These are phyloP conservation scores for Ascochyta pisi DNA, from an alignment of 2,329 filamentous ascomycete genomes.

Conservation along the genomic window DNA sequence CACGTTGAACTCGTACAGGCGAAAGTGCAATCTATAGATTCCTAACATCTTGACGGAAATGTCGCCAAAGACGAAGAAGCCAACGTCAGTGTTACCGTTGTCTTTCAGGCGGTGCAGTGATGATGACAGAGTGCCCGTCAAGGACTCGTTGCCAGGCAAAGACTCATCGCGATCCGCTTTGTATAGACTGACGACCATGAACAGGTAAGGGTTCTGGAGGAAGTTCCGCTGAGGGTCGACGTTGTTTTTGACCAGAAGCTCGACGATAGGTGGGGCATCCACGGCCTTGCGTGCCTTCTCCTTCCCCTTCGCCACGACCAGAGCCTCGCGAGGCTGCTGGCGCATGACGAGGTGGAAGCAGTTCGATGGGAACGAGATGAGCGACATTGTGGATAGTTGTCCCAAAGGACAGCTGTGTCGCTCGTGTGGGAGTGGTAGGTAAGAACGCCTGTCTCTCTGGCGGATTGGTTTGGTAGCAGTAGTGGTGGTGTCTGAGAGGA, in stretches of 20 bases:
- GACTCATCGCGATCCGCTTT: slow-evolving; percentile 56
- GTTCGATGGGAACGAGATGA: not conserved
- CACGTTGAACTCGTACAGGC: slow-evolving; percentile 64
- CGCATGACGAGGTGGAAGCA: slow-evolving; percentile 51
- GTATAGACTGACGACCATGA: slow-evolving; percentile 65
- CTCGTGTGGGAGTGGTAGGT: not conserved
- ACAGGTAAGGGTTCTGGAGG: slow-evolving; percentile 70
- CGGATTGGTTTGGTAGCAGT: not conserved
- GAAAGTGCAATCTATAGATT: slow-evolving; percentile 75
- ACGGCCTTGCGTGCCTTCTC: slow-evolving; percentile 87
- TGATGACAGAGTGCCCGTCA: slow-evolving; percentile 77
- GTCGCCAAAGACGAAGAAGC: slow-evolving; percentile 91
- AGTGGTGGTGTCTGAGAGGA: not conserved
- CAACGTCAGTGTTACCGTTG: slow-evolving; percentile 75
- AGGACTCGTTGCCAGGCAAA: slow-evolving; percentile 55
- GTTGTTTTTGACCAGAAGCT: slow-evolving; percentile 64
- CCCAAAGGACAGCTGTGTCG: not conserved
- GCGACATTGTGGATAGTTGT: slow-evolving; percentile 11
- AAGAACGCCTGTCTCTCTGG: not conserved
- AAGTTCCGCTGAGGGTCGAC: slow-evolving; percentile 67
- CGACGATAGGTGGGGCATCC: slow-evolving; percentile 84
- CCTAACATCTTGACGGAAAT: slow-evolving; percentile 80
- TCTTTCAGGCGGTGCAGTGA: slow-evolving; percentile 85
- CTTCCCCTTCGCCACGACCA: slow-evolving; percentile 71
- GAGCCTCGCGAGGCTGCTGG: slow-evolving; percentile 71